Percentiles rank a stretch among this genome's conserved stretches.
These are phyloP conservation scores for Coleophoma eucalyptorum DNA, from an alignment of 2,329 filamentous ascomycete species.

Conservation along the genomic window DNA sequence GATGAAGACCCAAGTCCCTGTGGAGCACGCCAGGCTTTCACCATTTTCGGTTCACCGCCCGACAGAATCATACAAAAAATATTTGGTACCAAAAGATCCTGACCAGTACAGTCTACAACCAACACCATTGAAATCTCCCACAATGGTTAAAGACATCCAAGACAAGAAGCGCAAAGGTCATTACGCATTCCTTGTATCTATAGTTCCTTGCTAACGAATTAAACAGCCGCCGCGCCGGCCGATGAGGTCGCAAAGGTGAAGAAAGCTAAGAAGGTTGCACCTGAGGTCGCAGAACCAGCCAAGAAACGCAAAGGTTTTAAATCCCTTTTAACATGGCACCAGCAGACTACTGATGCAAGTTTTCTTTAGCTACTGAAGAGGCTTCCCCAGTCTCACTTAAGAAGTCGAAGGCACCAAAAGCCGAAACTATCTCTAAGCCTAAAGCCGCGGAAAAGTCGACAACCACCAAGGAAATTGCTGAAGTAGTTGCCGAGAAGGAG, in stretches of 20 bases:
- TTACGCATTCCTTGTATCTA: slow-evolving; percentile 3
- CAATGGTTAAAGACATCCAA: slow-evolving; percentile 51
- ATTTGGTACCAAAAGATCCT: not conserved
- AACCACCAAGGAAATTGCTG: slow-evolving; percentile 3
- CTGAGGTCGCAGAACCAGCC: slow-evolving; percentile 14
- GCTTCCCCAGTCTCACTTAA: slow-evolving; percentile 23
- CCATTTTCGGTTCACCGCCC: not conserved
- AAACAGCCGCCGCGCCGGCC: slow-evolving; percentile 30
- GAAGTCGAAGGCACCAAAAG: slow-evolving; percentile 27
- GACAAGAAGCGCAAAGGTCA: slow-evolving; percentile 52
- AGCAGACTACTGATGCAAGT: not conserved
- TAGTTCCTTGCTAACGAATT: slow-evolving; percentile 10
- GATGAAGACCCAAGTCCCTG: too few relatives aligned
- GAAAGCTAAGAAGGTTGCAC: slow-evolving; percentile 33
- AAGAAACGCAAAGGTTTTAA: slow-evolving; percentile 30
- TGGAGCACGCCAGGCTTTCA: not conserved
- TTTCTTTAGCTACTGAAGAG: slow-evolving; percentile 23
- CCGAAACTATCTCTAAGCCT: slow-evolving; percentile 5
- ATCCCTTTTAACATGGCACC: too few relatives aligned
- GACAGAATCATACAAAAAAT: slow-evolving; percentile 1
- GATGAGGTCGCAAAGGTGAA: slow-evolving; percentile 29
- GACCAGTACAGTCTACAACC: not conserved
- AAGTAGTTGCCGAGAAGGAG: slow-evolving; percentile 30
- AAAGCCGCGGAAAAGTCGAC: slow-evolving; percentile 6
- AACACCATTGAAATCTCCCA: slow-evolving; percentile 8